phyloP scores from a whole-genome alignment of 179 eudicot species.

The Sideroxylon spinosum region DNA sequence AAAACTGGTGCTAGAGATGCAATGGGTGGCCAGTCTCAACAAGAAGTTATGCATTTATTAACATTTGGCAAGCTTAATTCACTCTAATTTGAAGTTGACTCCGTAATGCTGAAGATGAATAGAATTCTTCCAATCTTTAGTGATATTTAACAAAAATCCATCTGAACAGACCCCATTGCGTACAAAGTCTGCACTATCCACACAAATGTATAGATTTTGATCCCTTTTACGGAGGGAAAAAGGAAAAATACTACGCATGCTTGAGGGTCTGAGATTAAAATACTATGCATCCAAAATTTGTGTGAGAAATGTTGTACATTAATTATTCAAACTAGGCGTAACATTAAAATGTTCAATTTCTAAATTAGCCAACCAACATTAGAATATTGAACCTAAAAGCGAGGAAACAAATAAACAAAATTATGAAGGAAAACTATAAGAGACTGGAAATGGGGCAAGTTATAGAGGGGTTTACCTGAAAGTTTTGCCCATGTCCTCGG shows the following conservation, averaged over 20 bases:
- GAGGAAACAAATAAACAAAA: too few relatives aligned
- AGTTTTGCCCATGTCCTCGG: constrained; percentile 38
- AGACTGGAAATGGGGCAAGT: not conserved
- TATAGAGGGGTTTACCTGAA: constrained; percentile 33
- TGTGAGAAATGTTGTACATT: not conserved
- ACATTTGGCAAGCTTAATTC: not conserved
- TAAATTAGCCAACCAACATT: not conserved
- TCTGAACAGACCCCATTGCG: too few relatives aligned
- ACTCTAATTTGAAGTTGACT: not conserved
- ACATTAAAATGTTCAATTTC: not conserved
- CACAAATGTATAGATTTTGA: too few relatives aligned
- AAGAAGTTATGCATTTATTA: not conserved
- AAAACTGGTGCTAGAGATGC: not conserved
- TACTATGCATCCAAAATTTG: not conserved
- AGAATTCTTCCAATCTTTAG: too few relatives aligned
- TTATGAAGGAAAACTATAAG: not conserved
- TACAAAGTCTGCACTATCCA: too few relatives aligned
- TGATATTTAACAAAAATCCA: too few relatives aligned
- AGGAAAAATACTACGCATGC: too few relatives aligned
- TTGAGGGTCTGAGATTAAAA: not conserved
- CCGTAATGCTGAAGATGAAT: too few relatives aligned
- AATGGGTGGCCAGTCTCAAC: not conserved
- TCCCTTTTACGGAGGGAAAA: too few relatives aligned
- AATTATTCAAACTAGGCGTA: not conserved
- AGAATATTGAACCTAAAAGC: not conserved